phyloP scores from a whole-genome alignment of 2,329 filamentous ascomycete species.

The Diaporthe velutina region DNA sequence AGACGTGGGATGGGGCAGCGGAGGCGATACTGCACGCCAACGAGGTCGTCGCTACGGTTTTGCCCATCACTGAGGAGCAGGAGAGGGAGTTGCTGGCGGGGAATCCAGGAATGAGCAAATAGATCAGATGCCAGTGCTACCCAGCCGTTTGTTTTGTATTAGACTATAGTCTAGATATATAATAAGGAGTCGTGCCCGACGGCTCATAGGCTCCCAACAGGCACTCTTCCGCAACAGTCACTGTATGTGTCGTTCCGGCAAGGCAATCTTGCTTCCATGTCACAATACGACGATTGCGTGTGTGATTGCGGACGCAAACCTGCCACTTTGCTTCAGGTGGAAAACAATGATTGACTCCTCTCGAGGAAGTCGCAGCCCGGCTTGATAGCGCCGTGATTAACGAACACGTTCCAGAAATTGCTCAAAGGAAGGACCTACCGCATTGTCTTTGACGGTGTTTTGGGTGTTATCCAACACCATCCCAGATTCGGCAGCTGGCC shows the following conservation, averaged over 20 bases:
- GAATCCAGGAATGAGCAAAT: background rate
- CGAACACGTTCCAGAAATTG: background rate
- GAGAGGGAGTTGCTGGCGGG: slow-evolving; percentile 30
- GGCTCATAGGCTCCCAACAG: background rate
- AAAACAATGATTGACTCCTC: background rate
- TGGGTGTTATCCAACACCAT: background rate
- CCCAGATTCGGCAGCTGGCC: slow-evolving; percentile 24
- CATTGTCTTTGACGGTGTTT: slow-evolving; percentile 10
- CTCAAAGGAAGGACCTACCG: background rate
- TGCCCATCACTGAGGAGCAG: slow-evolving; percentile 35
- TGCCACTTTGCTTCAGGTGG: background rate
- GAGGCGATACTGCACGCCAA: slow-evolving; percentile 40
- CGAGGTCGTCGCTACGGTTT: slow-evolving; percentile 21
- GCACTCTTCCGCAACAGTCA: too few relatives aligned
- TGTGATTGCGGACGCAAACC: background rate
- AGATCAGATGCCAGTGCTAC: background rate
- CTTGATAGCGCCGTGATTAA: too few relatives aligned
- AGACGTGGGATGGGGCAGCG: slow-evolving; percentile 40
- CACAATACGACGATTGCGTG: background rate
- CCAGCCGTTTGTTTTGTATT: background rate
- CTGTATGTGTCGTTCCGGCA: background rate
- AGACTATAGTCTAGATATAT: background rate
- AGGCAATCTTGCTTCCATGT: background rate
- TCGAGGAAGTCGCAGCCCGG: too few relatives aligned
- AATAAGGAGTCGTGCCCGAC: too few relatives aligned